A percentile compares a stretch with the other conserved stretches of the same genome.
Conservation (phyloP, 352 stramenopile species). For the Phytopythium vexans region DNA sequence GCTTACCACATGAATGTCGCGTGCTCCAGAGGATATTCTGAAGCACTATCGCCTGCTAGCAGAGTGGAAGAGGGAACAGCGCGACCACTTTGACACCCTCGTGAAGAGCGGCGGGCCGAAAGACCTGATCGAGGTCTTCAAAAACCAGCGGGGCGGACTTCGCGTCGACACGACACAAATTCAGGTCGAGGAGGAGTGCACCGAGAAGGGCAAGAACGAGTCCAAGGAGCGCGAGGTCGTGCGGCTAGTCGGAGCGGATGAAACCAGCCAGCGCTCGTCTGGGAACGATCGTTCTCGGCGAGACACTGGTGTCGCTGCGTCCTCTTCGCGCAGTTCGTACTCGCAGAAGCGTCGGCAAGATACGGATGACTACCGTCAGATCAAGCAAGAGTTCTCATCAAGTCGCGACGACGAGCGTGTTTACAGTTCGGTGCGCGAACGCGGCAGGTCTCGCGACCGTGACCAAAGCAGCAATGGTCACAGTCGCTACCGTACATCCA, state of each 20-base stretch:
- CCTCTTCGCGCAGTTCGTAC: background rate
- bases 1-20: background rate
- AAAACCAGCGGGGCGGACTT: constrained; percentile 54
- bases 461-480: constrained; percentile 5
- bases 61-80: constrained; percentile 68
- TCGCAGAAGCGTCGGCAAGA: constrained; percentile 15
- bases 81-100: constrained; percentile 54
- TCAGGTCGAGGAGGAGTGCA: constrained; percentile 57
- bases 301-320: constrained; percentile 6
- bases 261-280: constrained; percentile 5
- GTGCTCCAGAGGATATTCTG: constrained; percentile 47
- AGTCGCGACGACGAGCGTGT: constrained; percentile 10
- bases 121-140: constrained; percentile 47
- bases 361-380: constrained; percentile 15
- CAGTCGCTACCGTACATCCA: constrained; percentile 13
- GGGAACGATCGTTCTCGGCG: constrained; percentile 7
- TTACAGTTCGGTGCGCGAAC: background rate
- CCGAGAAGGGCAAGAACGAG: constrained; percentile 63
- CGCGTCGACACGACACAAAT: constrained; percentile 59
- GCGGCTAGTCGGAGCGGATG: constrained; percentile 21
- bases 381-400: constrained; percentile 28
- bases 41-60: constrained; percentile 55
- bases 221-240: constrained; percentile 43
- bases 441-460: constrained; percentile 9
- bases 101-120: constrained; percentile 24